phyloP scores from a whole-genome alignment of 1,139 yeast genomes.

The Geotrichum candidum region DNA sequence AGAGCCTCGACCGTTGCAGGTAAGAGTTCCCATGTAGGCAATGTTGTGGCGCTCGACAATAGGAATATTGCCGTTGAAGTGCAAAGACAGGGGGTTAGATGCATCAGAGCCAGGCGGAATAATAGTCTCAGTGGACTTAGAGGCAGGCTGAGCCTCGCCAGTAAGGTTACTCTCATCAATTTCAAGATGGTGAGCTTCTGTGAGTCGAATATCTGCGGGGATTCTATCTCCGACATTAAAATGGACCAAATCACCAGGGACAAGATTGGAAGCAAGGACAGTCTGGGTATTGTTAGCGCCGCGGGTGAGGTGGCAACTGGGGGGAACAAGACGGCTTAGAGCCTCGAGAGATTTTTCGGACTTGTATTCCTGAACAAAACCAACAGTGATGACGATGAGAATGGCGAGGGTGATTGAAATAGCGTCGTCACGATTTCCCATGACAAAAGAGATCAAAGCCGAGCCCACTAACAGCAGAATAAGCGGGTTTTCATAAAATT shows the following conservation, averaged over 20 bases:
- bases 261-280: constrained; percentile 79
- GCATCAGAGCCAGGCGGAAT: constrained; percentile 26
- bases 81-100: constrained; percentile 31
- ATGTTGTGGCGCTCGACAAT: constrained; percentile 65
- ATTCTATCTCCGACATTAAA: constrained; percentile 88
- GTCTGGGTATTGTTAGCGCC: constrained; percentile 59
- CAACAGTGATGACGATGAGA: constrained; percentile 85
- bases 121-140: constrained; percentile 46
- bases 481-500: constrained; percentile 83
- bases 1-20: constrained; percentile 86
- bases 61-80: constrained; percentile 37
- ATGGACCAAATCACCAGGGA: constrained; percentile 90
- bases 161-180: constrained; percentile 91
- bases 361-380: constrained; percentile 92
- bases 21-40: constrained; percentile 94
- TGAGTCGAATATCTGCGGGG: constrained; percentile 85
- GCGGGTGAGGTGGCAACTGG: constrained; percentile 83
- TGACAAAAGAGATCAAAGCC: constrained; percentile 72
- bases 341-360: constrained; percentile 92
- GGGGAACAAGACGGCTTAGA: constrained; percentile 84
- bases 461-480: constrained; percentile 82
- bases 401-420: constrained; percentile 83
- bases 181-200: constrained; percentile 67
- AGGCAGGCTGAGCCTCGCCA: constrained; percentile 86
- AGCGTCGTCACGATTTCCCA: constrained; percentile 94